phyloP scores from a whole-genome alignment of 2,329 filamentous ascomycete species.

The Colletotrichum gigasporum region DNA sequence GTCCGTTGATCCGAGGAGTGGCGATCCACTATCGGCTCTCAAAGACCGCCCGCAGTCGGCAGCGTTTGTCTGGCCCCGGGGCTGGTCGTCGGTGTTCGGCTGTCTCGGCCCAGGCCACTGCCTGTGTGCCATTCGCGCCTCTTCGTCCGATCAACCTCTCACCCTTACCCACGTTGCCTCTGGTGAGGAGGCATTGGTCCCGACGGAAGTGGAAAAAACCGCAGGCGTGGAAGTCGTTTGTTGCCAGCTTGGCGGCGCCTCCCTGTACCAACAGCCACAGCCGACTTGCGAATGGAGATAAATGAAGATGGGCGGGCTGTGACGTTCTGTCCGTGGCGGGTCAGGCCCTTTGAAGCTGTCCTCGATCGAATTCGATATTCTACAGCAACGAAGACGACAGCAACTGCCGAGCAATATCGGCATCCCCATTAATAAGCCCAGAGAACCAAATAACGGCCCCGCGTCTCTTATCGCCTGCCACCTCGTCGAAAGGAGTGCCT shows the following conservation, averaged over 20 bases:
- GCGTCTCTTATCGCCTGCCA: neutral
- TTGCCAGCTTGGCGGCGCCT: too few relatives aligned
- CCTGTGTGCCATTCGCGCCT: neutral
- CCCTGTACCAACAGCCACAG: too few relatives aligned
- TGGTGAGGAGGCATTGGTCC: neutral
- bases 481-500: neutral
- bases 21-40: neutral
- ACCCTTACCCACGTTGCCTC: neutral
- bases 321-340: too few relatives aligned
- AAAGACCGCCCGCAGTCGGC: neutral
- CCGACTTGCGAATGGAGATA: too few relatives aligned
- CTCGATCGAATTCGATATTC: too few relatives aligned
- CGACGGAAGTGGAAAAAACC: neutral
- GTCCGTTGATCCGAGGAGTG: constrained; percentile 20
- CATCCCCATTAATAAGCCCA: too few relatives aligned
- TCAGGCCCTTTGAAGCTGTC: too few relatives aligned
- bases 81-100: neutral
- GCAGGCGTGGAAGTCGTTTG: too few relatives aligned
- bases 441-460: too few relatives aligned
- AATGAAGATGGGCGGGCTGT: too few relatives aligned
- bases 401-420: neutral
- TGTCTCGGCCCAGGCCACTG: constrained; percentile 1
- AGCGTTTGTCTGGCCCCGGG: neutral
- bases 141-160: neutral
- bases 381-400: neutral